A percentile compares a stretch with the other conserved stretches of the same genome.
Conservation (phyloP, 2,329 filamentous ascomycete species). For the Coleophoma crateriformis region DNA sequence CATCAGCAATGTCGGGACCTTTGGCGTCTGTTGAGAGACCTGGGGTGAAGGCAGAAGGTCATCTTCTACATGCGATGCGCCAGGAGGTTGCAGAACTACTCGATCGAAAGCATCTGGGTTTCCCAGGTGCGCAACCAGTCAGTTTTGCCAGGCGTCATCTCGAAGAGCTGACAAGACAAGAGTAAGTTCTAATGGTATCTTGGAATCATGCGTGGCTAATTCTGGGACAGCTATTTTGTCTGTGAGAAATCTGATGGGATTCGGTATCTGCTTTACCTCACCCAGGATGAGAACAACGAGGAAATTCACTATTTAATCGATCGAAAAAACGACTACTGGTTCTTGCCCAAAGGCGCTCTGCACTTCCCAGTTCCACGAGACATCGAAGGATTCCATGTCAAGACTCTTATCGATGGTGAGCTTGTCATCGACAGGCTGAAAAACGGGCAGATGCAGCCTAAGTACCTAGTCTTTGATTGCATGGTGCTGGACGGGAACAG, state of each 20-base stretch:
- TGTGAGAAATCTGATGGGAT: slow-evolving; percentile 98
- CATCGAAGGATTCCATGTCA: slow-evolving; percentile 63
- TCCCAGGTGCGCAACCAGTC: slow-evolving; percentile 91
- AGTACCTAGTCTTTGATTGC: slow-evolving; percentile 92
- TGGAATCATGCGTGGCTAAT: slow-evolving; percentile 4
- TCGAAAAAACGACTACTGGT: slow-evolving; percentile 97
- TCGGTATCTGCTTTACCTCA: slow-evolving; percentile 89
- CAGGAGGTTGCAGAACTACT: slow-evolving; percentile 71
- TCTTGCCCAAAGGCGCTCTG: slow-evolving; percentile 60
- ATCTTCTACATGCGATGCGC: slow-evolving; percentile 58
- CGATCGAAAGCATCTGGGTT: slow-evolving; percentile 59
- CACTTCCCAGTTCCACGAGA: slow-evolving; percentile 74
- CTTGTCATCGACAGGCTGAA: slow-evolving; percentile 77
- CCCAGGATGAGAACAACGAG: slow-evolving; percentile 50
- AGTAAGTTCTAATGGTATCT: slow-evolving; percentile 42
- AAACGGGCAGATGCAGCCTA: slow-evolving; percentile 63
- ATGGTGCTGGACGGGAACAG: slow-evolving; percentile 73
- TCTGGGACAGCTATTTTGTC: slow-evolving; percentile 69
- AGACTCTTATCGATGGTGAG: slow-evolving; percentile 88
- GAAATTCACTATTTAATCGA: slow-evolving; percentile 92
- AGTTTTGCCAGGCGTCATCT: slow-evolving; percentile 82
- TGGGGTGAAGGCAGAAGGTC: slow-evolving; percentile 59
- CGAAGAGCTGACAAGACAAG: slow-evolving; percentile 71
- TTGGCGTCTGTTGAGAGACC: slow-evolving; percentile 44
- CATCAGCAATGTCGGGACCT: slow-evolving; percentile 11